Base-by-base conservation (phyloP, 306 rosid species). In the Fagus crenata region DNA sequence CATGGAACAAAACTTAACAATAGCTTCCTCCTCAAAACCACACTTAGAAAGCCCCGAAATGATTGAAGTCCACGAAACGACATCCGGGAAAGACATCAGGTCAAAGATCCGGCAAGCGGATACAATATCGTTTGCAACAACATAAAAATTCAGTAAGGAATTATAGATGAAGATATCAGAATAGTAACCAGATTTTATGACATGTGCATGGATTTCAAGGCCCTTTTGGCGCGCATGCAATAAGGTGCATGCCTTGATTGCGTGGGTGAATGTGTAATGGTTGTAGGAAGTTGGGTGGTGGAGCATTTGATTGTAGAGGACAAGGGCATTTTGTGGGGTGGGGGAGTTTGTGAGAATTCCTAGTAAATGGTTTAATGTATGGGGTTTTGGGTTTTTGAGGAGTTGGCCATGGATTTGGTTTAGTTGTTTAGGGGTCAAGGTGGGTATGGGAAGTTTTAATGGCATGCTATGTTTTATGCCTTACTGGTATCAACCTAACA, bases 1-100 rank as follows among this genome's bases (percentile, higher is more conserved):
- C 90, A 91, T 89, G 28, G 74, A 68, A 4, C 78, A 81, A 40
- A 93, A 89, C 69, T 64, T 82, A 17, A 46, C 22, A 6, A 93
- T 80, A 43, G 97, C 97, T 74, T 89, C 86, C 63, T 86, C 84
- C 51, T 84, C 86, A 71, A 84, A 84, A 54, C 97, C 93, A 32
- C 89, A 84, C 84, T 86, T 89, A 41, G 89, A 78, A 37, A 93
- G 87, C 32, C 97, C 98, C 0, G 91, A 93, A 51, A 93, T 67
- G 53, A 89, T 61, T 0, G 91, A 89, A 40, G 90, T 93, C 95
- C 96, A 91, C 4, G 97, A 93, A 80, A 93, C 93, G 1, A 93
- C 97, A 60, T 91, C 86, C 1, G 89, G 93, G 14, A 22, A 67
- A 49, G 84, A 37, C 15, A 84, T 86, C 9, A 85, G 85, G 13